Evolutionary conservation across 2,329 filamentous ascomycete genomes (phyloP).

Genomic region (Daldinia sp.): DNA sequence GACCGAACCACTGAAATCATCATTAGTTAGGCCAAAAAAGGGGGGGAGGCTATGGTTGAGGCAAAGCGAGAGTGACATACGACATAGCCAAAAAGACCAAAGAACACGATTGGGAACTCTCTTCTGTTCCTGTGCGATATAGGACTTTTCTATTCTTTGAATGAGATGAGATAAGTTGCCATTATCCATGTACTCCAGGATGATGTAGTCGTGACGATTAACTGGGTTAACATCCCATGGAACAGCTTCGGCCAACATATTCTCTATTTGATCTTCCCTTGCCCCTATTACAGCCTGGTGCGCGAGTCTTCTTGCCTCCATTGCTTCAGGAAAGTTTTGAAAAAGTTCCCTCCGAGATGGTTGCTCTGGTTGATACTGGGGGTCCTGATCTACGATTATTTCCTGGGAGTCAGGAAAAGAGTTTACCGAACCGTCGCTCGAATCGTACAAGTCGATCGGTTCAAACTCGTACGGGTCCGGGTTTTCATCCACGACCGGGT

Average conservation of each 20-base stretch:
- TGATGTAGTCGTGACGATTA: conserved; percentile 19
- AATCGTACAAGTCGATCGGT: conserved; percentile 15
- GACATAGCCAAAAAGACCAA: conserved; percentile 40
- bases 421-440: conserved; percentile 25
- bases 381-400: neutral
- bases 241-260: no score
- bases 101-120: conserved; percentile 29
- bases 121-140: neutral
- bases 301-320: neutral
- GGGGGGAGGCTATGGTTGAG: neutral
- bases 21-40: neutral
- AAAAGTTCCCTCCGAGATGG: neutral
- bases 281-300: no score
- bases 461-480: neutral
- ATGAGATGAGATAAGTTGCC: conserved; percentile 31
- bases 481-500: neutral
- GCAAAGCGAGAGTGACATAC: conserved; percentile 23
- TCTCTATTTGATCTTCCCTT: no score
- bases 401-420: neutral
- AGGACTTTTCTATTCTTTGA: neutral
- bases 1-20: conserved; percentile 34
- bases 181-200: conserved; percentile 27
- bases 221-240: no score
- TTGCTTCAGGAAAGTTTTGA: neutral
- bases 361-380: no score